phyloP scores from a whole-genome alignment of 768 basidiomycete species.

The Mrakia gelida region DNA sequence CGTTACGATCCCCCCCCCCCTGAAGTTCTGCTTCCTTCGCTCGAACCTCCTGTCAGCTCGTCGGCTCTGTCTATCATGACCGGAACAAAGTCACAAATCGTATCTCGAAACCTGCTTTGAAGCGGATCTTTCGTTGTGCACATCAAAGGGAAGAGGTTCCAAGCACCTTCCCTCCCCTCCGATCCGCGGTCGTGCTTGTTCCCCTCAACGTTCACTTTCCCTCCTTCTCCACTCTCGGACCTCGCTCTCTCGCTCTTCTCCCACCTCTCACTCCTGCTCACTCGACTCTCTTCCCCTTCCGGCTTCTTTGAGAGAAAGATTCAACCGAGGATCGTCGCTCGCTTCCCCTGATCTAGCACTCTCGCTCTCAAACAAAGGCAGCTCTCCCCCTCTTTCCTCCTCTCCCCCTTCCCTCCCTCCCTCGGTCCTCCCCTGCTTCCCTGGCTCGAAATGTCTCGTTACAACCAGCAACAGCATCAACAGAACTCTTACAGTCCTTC shows the following conservation, averaged over 20 bases:
- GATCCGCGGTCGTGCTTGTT: neutral
- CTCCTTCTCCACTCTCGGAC: neutral
- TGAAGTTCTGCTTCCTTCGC: too few species aligned
- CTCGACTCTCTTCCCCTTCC: neutral
- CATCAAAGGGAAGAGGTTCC: neutral
- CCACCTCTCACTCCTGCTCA: too few species aligned
- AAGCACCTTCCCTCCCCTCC: neutral
- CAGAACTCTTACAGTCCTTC: neutral
- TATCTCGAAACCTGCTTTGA: too few species aligned
- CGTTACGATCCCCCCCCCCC: too few species aligned
- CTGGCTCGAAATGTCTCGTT: neutral
- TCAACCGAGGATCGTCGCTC: too few species aligned
- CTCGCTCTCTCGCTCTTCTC: neutral
- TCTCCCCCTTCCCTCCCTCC: neutral
- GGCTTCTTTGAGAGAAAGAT: too few species aligned
- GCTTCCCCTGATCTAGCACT: too few species aligned
- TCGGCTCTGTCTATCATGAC: too few species aligned
- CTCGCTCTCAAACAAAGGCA: neutral
- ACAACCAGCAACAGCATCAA: constrained; percentile 2
- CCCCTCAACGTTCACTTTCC: neutral
- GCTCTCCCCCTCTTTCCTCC: neutral
- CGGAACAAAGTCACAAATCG: too few species aligned
- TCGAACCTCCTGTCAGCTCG: too few species aligned
- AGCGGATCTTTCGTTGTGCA: too few species aligned
- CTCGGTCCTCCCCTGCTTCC: neutral